Percentiles rank a stretch among this genome's conserved stretches.
phyloP scores from a whole-genome alignment of 257 asterid genomes.

The Lantana camara region DNA sequence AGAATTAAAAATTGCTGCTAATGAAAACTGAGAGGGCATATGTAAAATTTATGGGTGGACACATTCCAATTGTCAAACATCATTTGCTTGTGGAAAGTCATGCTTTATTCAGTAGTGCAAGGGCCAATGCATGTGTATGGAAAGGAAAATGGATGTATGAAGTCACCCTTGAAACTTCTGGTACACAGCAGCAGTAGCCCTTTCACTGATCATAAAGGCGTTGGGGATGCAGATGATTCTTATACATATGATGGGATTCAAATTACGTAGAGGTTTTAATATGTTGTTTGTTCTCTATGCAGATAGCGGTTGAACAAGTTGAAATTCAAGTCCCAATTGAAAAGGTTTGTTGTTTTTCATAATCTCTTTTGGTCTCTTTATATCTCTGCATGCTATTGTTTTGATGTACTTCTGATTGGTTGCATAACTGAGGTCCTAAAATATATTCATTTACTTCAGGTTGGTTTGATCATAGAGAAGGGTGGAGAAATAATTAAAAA shows the following conservation, averaged over 20 bases:
- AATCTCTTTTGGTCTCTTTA: too few relatives aligned
- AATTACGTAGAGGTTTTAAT: too few relatives aligned
- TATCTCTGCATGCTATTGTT: too few relatives aligned
- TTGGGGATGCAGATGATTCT: slow-evolving; percentile 94
- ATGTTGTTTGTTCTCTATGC: too few relatives aligned
- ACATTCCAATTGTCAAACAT: slow-evolving; percentile 64
- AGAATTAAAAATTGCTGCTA: slow-evolving; percentile 36
- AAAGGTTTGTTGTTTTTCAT: too few relatives aligned
- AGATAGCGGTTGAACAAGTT: too few relatives aligned
- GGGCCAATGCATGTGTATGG: slow-evolving; percentile 93
- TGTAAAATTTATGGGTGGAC: slow-evolving; percentile 64
- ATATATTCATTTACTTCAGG: too few relatives aligned
- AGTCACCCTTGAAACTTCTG: slow-evolving; percentile 90
- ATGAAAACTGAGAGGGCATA: slow-evolving; percentile 55
- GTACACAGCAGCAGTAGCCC: slow-evolving; percentile 90
- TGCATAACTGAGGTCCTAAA: too few relatives aligned
- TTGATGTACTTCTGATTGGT: too few relatives aligned
- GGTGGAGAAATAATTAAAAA: too few relatives aligned
- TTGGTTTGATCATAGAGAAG: too few relatives aligned
- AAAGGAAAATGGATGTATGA: slow-evolving; percentile 99
- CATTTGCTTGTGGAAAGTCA: slow-evolving; percentile 85
- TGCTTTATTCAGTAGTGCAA: slow-evolving; percentile 81
- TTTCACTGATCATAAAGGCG: slow-evolving; percentile 87
- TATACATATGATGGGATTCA: slow-evolving; percentile 95
- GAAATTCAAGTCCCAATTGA: too few relatives aligned